Evolutionary conservation across 352 stramenopile species (phyloP).

Genomic region (Phytophthora constricta): DNA sequence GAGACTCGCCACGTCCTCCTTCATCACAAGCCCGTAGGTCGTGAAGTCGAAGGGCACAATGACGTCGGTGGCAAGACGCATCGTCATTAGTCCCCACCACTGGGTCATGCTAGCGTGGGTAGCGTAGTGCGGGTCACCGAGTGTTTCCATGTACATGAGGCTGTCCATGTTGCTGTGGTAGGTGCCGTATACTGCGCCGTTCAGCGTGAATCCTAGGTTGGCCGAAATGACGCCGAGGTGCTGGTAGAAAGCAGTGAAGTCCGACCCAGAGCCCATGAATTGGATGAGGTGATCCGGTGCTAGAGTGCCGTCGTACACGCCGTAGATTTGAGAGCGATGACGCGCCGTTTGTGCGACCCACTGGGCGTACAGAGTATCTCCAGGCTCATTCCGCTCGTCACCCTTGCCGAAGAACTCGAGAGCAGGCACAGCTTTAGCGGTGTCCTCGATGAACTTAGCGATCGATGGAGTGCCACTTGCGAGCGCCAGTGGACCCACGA

Average conservation of each 20-base stretch:
- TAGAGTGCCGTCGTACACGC: constrained; percentile 41
- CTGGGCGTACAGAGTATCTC: constrained; percentile 41
- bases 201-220: constrained; percentile 63
- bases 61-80: constrained; percentile 51
- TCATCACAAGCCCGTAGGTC: constrained; percentile 51
- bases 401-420: constrained; percentile 33
- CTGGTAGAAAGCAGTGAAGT: constrained; percentile 86
- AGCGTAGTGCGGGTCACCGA: constrained; percentile 61
- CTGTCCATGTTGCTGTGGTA: constrained; percentile 91
- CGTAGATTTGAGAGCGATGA: constrained; percentile 43
- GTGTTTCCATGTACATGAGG: constrained; percentile 68
- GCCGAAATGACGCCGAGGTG: constrained; percentile 83
- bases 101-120: constrained; percentile 52
- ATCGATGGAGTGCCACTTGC: constrained; percentile 64
- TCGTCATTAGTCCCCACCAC: constrained; percentile 65
- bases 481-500: constrained; percentile 53
- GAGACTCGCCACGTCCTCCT: constrained; percentile 40
- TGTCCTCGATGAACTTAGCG: constrained; percentile 53
- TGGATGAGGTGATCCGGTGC: constrained; percentile 52
- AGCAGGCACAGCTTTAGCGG: constrained; percentile 50
- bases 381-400: constrained; percentile 17
- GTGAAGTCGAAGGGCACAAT: constrained; percentile 61
- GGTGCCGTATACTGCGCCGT: constrained; percentile 52
- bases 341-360: constrained; percentile 38
- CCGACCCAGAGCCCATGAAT: constrained; percentile 64